Conservation (phyloP, 257 asterid species). For the Gynochthodes officinalis region DNA sequence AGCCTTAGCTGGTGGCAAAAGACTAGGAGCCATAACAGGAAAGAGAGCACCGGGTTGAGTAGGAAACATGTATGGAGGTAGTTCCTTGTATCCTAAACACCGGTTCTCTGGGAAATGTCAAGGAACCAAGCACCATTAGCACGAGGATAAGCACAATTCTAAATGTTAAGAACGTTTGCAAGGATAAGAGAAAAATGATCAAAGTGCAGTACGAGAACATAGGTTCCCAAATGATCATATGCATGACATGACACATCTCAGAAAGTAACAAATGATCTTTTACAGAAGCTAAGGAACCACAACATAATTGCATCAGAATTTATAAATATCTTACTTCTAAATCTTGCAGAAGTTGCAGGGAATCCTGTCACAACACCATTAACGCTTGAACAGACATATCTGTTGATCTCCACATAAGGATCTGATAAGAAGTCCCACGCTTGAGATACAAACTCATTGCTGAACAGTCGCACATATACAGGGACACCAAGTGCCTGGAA, state of each 20-base stretch:
- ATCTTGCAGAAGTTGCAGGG: constrained; percentile 76
- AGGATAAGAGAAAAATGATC: not conserved
- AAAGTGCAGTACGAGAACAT: not conserved
- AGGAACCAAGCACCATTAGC: constrained; percentile 11
- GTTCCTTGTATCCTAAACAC: constrained; percentile 42
- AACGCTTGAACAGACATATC: constrained; percentile 17
- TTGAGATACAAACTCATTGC: constrained; percentile 77
- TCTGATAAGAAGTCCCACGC: constrained; percentile 89
- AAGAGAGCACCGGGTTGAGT: constrained; percentile 53
- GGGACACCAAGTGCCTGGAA: constrained; percentile 47
- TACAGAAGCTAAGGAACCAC: not conserved
- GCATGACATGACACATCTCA: not conserved
- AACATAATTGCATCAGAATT: not conserved
- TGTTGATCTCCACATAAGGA: constrained; percentile 63
- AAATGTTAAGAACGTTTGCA: not conserved
- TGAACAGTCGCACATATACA: constrained; percentile 56
- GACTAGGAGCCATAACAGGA: constrained; percentile 26
- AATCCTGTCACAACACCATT: constrained; percentile 59
- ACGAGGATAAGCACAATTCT: not conserved
- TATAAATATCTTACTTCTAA: constrained; percentile 53
- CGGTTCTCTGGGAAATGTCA: constrained; percentile 55
- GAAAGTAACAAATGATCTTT: not conserved
- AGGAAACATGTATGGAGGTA: constrained; percentile 64
- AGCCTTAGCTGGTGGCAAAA: constrained; percentile 72
- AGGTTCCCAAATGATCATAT: not conserved